Evolutionary conservation across 371 early-diverging fungal species (phyloP).

Genomic region (Capniomyces stellatus): DNA sequence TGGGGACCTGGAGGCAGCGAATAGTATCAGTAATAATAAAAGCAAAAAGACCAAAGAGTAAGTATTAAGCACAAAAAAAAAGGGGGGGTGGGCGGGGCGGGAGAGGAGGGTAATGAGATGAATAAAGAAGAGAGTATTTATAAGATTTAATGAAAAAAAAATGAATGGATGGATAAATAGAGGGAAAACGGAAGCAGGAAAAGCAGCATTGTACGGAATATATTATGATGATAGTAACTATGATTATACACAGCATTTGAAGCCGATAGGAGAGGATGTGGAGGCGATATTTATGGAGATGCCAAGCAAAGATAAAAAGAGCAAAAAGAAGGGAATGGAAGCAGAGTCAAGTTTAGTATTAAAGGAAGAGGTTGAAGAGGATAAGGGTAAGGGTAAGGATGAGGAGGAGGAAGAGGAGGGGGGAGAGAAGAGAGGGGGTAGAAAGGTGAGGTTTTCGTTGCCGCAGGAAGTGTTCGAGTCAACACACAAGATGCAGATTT

Average conservation of each 20-base stretch:
- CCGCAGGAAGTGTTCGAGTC: slow-evolving; percentile 65
- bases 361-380: slow-evolving; percentile 18
- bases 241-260: slow-evolving; percentile 85
- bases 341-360: slow-evolving; percentile 10
- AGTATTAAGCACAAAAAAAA: too few species aligned
- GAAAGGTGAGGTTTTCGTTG: slow-evolving; percentile 25
- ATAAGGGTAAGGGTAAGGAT: slow-evolving; percentile 11
- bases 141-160: too few species aligned
- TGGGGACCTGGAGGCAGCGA: too few species aligned
- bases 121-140: too few species aligned
- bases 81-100: too few species aligned
- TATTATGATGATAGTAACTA: slow-evolving; percentile 74
- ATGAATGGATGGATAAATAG: too few species aligned
- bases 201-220: slow-evolving; percentile 68
- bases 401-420: neutral
- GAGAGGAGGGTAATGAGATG: too few species aligned
- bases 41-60: too few species aligned
- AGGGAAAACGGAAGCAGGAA: too few species aligned
- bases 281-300: slow-evolving; percentile 66
- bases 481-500: slow-evolving; percentile 32
- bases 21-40: too few species aligned
- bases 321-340: slow-evolving; percentile 9
- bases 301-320: slow-evolving; percentile 19
- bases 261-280: slow-evolving; percentile 46
- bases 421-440: neutral